phyloP scores from a whole-genome alignment of 192 early-diverging fungal genomes.

The Chytriomyces sp. region DNA sequence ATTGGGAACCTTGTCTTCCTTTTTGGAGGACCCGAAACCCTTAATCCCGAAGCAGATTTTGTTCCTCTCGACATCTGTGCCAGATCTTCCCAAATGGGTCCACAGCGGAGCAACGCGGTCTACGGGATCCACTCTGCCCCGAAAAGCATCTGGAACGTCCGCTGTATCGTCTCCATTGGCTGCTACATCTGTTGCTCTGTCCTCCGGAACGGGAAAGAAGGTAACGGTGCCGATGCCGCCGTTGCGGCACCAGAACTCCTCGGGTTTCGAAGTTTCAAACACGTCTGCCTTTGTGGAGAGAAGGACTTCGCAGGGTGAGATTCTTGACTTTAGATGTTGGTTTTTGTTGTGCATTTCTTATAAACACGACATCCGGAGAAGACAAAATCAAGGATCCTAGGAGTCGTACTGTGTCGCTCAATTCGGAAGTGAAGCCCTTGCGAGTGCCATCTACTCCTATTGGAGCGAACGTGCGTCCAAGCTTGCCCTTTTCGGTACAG shows the following conservation, averaged over 20 bases:
- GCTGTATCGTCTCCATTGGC: not conserved
- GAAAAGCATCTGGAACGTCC: not conserved
- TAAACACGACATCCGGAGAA: too few relatives aligned
- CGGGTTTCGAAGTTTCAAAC: not conserved
- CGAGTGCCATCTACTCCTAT: not conserved
- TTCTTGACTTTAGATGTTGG: too few relatives aligned
- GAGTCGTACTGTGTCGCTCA: conserved; percentile 22
- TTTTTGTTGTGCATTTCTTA: too few relatives aligned
- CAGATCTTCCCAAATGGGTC: conserved; percentile 48
- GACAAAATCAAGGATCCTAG: conserved; percentile 6
- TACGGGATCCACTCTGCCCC: not conserved
- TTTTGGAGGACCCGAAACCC: conserved; percentile 10
- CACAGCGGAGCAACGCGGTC: not conserved
- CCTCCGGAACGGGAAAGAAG: conserved; percentile 15
- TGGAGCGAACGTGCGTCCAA: not conserved
- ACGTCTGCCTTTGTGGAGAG: conserved; percentile 5
- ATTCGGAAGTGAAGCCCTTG: not conserved
- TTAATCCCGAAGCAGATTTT: conserved; percentile 48
- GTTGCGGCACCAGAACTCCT: conserved; percentile 20
- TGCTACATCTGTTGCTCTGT: too few relatives aligned
- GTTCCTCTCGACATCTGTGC: conserved; percentile 36
- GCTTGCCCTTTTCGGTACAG: conserved; percentile 1
- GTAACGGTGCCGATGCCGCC: not conserved
- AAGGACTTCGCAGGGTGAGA: conserved; percentile 3
- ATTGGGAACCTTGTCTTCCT: not conserved